phyloP scores from a whole-genome alignment of 1,284 basidiomycete species.

The Trichosporon ovoides region DNA sequence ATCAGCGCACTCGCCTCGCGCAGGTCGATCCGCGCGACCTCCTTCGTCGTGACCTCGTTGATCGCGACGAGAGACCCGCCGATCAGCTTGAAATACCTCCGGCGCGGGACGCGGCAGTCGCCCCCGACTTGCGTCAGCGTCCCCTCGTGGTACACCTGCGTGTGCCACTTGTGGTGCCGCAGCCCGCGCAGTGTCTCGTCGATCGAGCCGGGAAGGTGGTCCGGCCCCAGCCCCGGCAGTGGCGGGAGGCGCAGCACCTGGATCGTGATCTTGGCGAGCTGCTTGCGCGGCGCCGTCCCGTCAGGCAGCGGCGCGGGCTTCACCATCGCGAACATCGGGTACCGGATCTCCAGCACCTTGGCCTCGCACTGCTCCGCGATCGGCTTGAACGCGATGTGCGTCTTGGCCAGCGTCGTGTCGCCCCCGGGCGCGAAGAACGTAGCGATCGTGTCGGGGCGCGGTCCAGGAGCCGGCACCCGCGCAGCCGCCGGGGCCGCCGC shows the following conservation, averaged over 20 bases:
- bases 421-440: constrained; percentile 73
- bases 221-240: constrained; percentile 69
- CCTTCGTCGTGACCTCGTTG: constrained; percentile 88
- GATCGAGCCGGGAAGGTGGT: constrained; percentile 79
- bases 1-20: constrained; percentile 72
- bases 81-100: constrained; percentile 78
- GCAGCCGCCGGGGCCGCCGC: constrained; percentile 26
- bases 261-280: constrained; percentile 67
- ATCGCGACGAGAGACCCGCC: constrained; percentile 84
- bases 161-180: constrained; percentile 83
- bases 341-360: constrained; percentile 72
- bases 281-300: constrained; percentile 56
- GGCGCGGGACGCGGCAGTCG: constrained; percentile 87
- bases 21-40: constrained; percentile 84
- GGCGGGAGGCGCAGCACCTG: constrained; percentile 87
- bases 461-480: constrained; percentile 14
- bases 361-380: constrained; percentile 74
- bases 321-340: constrained; percentile 68
- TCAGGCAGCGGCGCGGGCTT: constrained; percentile 29
- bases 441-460: constrained; percentile 58
- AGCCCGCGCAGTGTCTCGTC: constrained; percentile 89
- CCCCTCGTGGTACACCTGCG: constrained; percentile 85
- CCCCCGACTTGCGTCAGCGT: constrained; percentile 89
- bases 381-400: constrained; percentile 79
- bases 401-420: constrained; percentile 67